Evolutionary conservation across 495 filamentous ascomycete genomes (phyloP).

Genomic region (Hyphodiscus hymeniophilus): DNA sequence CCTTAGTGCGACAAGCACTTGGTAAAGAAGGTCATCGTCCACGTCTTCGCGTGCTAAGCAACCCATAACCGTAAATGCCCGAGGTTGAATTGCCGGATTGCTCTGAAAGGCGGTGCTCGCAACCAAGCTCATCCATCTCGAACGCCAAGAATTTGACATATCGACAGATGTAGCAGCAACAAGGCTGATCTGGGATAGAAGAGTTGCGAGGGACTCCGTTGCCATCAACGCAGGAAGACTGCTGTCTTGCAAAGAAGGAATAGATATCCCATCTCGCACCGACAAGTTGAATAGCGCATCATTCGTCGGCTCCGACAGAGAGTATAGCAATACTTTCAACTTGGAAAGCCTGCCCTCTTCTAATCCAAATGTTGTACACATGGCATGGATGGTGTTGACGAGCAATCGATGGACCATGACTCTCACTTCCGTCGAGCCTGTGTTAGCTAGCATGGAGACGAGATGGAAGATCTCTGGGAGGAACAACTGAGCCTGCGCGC

Average conservation of each 20-base stretch:
- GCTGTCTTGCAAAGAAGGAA: slow-evolving; percentile 38
- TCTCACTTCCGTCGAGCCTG: slow-evolving; percentile 44
- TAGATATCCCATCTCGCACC: slow-evolving; percentile 33
- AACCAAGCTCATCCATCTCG: slow-evolving; percentile 62
- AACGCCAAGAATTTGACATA: slow-evolving; percentile 59
- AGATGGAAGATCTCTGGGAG: slow-evolving; percentile 60
- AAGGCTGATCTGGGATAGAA: slow-evolving; percentile 52
- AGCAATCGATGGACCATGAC: slow-evolving; percentile 50
- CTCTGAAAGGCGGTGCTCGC: slow-evolving; percentile 64
- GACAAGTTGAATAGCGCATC: slow-evolving; percentile 30
- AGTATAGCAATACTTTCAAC: slow-evolving; percentile 43
- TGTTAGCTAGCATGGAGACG: slow-evolving; percentile 58
- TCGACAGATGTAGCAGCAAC: slow-evolving; percentile 54
- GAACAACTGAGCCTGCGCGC: slow-evolving; percentile 53
- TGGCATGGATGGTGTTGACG: slow-evolving; percentile 56
- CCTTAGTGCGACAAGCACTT: slow-evolving; percentile 56
- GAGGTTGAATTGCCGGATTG: slow-evolving; percentile 59
- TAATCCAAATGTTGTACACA: slow-evolving; percentile 51
- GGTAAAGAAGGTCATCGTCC: slow-evolving; percentile 60
- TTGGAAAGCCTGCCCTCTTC: slow-evolving; percentile 45
- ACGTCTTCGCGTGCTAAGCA: slow-evolving; percentile 59
- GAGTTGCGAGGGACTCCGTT: slow-evolving; percentile 43
- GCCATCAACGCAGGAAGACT: slow-evolving; percentile 35
- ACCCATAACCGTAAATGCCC: slow-evolving; percentile 62
- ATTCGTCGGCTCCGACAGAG: slow-evolving; percentile 45